These are phyloP conservation scores for Aspergillus luchuensis DNA, from an alignment of 2,329 filamentous ascomycete genomes.

Conservation along the genomic window DNA sequence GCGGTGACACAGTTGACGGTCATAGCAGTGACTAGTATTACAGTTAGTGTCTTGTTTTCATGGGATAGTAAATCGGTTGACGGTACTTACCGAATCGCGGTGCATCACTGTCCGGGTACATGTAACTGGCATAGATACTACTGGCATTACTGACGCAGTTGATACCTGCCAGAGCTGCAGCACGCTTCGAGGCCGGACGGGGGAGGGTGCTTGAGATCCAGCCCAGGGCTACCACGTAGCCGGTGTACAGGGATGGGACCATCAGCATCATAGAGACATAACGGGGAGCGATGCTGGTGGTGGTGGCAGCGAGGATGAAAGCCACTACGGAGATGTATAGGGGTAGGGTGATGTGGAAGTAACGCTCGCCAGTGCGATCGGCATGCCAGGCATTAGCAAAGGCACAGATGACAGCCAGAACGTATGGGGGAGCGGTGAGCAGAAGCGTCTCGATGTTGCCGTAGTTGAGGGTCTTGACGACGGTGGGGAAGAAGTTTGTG, in stretches of 20 bases:
- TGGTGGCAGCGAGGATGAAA: conserved; percentile 69
- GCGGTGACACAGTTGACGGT: conserved; percentile 68
- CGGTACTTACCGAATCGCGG: conserved; percentile 43
- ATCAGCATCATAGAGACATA: conserved; percentile 75
- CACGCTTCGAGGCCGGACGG: conserved; percentile 73
- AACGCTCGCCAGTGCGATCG: conserved; percentile 70
- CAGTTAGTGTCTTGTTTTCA: background rate
- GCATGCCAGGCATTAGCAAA: conserved; percentile 70
- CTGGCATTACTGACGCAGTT: conserved; percentile 71
- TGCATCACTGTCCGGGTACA: conserved; percentile 59
- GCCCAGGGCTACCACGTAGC: conserved; percentile 67
- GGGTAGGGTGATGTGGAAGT: conserved; percentile 66
- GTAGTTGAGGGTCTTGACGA: conserved; percentile 69
- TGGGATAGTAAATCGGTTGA: background rate
- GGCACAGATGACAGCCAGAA: conserved; percentile 61
- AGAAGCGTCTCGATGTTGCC: conserved; percentile 61
- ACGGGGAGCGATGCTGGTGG: conserved; percentile 60
- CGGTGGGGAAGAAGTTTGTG: conserved; percentile 70
- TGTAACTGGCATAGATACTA: conserved; percentile 69
- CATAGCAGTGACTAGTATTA: conserved; percentile 59
- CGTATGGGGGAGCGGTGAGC: conserved; percentile 67
- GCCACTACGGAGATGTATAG: conserved; percentile 63
- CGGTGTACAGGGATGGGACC: conserved; percentile 64
- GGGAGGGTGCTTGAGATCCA: conserved; percentile 79
- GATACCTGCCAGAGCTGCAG: conserved; percentile 72